Evolutionary conservation across 345 rosid genomes (phyloP), one percentile per base, ranked within the genome.

Genomic region (Sonneratia alba): DNA sequence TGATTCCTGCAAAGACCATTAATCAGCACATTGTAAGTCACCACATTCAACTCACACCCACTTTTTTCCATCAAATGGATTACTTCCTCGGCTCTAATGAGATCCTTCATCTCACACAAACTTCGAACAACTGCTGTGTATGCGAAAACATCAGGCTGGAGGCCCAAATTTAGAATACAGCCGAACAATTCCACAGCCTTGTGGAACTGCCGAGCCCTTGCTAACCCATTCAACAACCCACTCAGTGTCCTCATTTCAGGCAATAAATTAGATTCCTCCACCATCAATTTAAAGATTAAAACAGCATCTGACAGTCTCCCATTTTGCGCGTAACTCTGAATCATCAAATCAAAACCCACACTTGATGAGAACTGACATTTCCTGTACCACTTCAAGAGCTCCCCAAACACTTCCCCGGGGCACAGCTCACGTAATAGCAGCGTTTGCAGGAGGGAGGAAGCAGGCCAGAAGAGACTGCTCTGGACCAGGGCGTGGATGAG

Each of bases 401-500:
- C 66, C 34, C 76, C 61, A 76, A 95, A 90, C 68, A 80, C 88
- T 71, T 85, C 85, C 73, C 80, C 77, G 63, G 99, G 89, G 67
- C 76, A 81, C 77, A 83, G 71, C 70, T 80, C 77, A 65, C 90
- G 96, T 76, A 86, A 81, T 19, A 94, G 71, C 79, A 90, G 80
- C 57, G 97, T 92, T 57, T 92, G 94, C 71, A 92, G 70, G 9
- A 92, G 84, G 49, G 99, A 95, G 14, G 94, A 89, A 3, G 99
- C 99, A 38, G 99, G 97, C 97, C 99, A 95, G 57, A 79, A 86
- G 70, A 83, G 80, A 69, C 79, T 77, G 66, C 71, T 75, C 69
- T 80, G 79, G 36, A 82, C 91, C 66, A 95, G 75, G 51, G 91
- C 83, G 34, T 90, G 97, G 51, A 95, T 80, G 72, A 95, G 80